Evolutionary conservation across 2,329 filamentous ascomycete species (phyloP).

Genomic region (Aspergillus intermedius): DNA sequence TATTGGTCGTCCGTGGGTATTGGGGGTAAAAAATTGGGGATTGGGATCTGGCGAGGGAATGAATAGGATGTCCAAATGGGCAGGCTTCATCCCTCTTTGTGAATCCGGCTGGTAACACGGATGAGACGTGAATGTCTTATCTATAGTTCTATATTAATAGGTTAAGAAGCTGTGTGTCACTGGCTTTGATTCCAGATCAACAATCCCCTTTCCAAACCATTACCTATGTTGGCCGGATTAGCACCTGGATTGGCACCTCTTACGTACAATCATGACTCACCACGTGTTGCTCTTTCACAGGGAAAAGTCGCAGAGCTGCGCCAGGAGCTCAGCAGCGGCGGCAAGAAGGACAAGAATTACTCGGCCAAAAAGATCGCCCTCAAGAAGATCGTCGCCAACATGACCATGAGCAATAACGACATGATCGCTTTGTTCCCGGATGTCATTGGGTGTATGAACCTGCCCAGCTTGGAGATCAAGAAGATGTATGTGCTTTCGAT

Average conservation of each 20-base stretch:
- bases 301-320: slow-evolving; percentile 98
- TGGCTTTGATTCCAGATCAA: neutral
- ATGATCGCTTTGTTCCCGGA: slow-evolving; percentile 97
- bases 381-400: slow-evolving; percentile 99
- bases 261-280: slow-evolving; percentile 23
- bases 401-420: slow-evolving; percentile 99
- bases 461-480: slow-evolving; percentile 94
- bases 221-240: neutral
- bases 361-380: slow-evolving; percentile 92
- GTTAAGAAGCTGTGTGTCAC: neutral
- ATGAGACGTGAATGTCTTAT: neutral
- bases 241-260: neutral
- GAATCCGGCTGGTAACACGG: neutral
- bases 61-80: neutral
- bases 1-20: slow-evolving; percentile 2
- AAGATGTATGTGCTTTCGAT: slow-evolving; percentile 67
- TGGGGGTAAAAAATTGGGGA: neutral
- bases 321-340: slow-evolving; percentile 83
- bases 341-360: slow-evolving; percentile 98
- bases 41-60: neutral
- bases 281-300: slow-evolving; percentile 48
- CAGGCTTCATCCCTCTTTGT: neutral
- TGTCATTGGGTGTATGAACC: slow-evolving; percentile 90
- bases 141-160: neutral
- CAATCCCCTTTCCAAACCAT: too few relatives aligned